phyloP scores from a whole-genome alignment of 345 rosid genomes.

The Hibiscus trionum region DNA sequence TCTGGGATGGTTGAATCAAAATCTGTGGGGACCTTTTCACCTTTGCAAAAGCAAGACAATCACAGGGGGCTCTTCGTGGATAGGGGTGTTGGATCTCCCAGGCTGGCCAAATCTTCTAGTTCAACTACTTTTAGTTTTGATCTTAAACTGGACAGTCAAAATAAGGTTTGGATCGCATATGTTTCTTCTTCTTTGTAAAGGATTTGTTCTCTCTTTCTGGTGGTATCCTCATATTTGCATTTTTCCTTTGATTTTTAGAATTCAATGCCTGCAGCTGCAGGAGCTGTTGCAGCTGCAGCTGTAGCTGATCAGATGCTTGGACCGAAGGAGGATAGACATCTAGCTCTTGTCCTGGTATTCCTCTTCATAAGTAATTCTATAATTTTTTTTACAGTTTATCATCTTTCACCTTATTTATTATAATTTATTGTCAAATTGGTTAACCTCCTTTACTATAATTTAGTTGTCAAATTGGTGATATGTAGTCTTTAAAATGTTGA shows the following conservation, averaged over 20 bases:
- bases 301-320: slow-evolving; percentile 99
- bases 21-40: slow-evolving; percentile 64
- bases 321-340: slow-evolving; percentile 90
- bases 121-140: slow-evolving; percentile 48
- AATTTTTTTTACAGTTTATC: neutral
- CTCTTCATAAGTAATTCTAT: neutral
- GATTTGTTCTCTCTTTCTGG: slow-evolving; percentile 6
- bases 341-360: slow-evolving; percentile 91
- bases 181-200: slow-evolving; percentile 3
- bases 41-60: slow-evolving; percentile 66
- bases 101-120: slow-evolving; percentile 76
- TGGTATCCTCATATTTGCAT: slow-evolving; percentile 15
- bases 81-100: slow-evolving; percentile 98
- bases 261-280: slow-evolving; percentile 98
- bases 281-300: slow-evolving; percentile 99
- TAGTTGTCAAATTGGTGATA: slow-evolving; percentile 2
- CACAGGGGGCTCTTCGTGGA: slow-evolving; percentile 89
- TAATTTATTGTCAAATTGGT: neutral
- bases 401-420: neutral
- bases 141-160: slow-evolving; percentile 51
- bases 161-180: slow-evolving; percentile 52
- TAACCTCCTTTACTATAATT: slow-evolving; percentile 6
- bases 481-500: slow-evolving; percentile 3
- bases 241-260: slow-evolving; percentile 40
- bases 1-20: slow-evolving; percentile 68